Conservation (phyloP, 2,329 filamentous ascomycete species). For the Trichothecium sympodiale region DNA sequence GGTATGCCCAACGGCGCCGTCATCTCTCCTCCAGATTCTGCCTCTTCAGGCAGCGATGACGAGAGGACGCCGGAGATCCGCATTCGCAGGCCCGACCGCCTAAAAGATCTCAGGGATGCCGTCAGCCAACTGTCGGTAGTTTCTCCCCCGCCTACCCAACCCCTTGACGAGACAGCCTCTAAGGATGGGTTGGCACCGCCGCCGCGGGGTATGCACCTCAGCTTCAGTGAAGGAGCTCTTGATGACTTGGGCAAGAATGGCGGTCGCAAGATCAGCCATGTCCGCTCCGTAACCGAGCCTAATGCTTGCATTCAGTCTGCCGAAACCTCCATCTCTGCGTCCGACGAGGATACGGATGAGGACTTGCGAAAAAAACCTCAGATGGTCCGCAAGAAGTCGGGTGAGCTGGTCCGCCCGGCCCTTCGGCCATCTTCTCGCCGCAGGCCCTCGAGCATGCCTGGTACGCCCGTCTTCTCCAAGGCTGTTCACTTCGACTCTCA, state of each 20-base stretch:
- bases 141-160: conserved; percentile 35
- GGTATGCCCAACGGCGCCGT: conserved; percentile 74
- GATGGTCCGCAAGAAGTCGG: conserved; percentile 96
- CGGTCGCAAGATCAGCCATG: conserved; percentile 33
- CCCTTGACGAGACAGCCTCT: conserved; percentile 26
- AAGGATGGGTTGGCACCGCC: too few relatives aligned
- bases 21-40: conserved; percentile 84
- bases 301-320: conserved; percentile 33
- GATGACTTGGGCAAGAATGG: conserved; percentile 25
- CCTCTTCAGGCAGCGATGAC: conserved; percentile 72
- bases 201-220: conserved; percentile 25
- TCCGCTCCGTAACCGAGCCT: conserved; percentile 46
- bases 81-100: conserved; percentile 37
- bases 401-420: conserved; percentile 87
- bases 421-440: conserved; percentile 69
- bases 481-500: conserved; percentile 98
- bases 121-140: conserved; percentile 62
- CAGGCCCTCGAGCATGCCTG: conserved; percentile 91
- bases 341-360: conserved; percentile 54
- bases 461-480: conserved; percentile 90
- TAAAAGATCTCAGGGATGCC: conserved; percentile 68
- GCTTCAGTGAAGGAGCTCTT: conserved; percentile 35
- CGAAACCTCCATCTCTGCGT: conserved; percentile 38
- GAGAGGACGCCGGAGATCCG: conserved; percentile 45
- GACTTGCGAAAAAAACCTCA: conserved; percentile 60